These are phyloP conservation scores for Thelonectria discophora DNA, from an alignment of 2,329 filamentous ascomycete species.

Conservation along the genomic window DNA sequence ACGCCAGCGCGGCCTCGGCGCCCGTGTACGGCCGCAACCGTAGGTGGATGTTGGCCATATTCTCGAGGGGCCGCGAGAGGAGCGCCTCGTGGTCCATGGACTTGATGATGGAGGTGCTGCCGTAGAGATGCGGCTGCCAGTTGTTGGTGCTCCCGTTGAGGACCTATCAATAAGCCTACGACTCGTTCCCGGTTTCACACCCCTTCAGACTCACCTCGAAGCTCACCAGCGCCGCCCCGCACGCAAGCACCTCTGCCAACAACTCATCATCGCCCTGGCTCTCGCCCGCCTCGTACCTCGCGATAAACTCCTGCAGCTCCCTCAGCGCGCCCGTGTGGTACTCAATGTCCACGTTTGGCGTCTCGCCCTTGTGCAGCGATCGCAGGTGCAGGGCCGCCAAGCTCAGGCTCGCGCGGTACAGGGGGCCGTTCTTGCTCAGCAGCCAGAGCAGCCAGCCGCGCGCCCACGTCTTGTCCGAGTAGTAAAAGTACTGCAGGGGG, in stretches of 20 bases:
- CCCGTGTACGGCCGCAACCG: not conserved
- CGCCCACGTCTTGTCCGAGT: not conserved
- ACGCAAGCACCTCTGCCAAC: slow-evolving; percentile 7
- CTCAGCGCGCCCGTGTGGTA: not conserved
- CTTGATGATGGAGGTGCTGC: not conserved
- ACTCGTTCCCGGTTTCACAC: no score
- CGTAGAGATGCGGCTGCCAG: slow-evolving; percentile 6
- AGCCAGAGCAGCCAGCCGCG: slow-evolving; percentile 11
- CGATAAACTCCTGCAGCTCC: slow-evolving; percentile 4
- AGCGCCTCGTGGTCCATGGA: not conserved
- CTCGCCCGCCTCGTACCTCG: not conserved
- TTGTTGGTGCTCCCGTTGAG: slow-evolving; percentile 5
- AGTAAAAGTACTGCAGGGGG: slow-evolving; percentile 12
- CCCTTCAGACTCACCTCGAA: slow-evolving; percentile 9
- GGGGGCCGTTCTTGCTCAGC: slow-evolving; percentile 7
- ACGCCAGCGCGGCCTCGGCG: not conserved
- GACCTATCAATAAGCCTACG: not conserved
- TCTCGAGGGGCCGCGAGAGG: not conserved
- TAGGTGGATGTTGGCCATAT: not conserved
- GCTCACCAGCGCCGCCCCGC: slow-evolving; percentile 4
- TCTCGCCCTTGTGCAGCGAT: not conserved
- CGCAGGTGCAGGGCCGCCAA: slow-evolving; percentile 1
- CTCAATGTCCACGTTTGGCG: not conserved
- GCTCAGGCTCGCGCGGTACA: slow-evolving; percentile 4
- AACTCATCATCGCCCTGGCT: not conserved